Percentiles rank a stretch among this genome's conserved stretches.
These are phyloP conservation scores for Cochlearia excelsa DNA, from an alignment of 345 rosid genomes.

Conservation along the genomic window DNA sequence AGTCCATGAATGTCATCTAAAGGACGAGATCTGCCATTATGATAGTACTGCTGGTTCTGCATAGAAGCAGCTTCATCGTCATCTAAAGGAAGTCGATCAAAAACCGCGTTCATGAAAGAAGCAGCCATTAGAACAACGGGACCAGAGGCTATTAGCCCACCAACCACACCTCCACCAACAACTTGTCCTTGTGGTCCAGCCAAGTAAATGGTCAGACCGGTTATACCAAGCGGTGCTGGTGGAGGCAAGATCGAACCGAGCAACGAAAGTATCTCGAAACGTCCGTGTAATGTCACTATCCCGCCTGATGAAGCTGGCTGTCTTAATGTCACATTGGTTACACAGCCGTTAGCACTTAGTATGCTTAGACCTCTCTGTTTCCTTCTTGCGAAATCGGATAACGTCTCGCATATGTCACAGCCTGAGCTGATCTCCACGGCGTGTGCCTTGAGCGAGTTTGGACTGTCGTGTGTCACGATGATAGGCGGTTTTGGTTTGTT, in stretches of 20 bases:
- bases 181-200: constrained; percentile 95
- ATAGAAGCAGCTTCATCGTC: constrained; percentile 52
- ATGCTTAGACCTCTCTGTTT: constrained; percentile 82
- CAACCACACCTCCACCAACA: constrained; percentile 86
- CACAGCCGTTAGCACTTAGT: constrained; percentile 81
- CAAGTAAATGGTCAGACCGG: constrained; percentile 81
- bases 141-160: constrained; percentile 84
- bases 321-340: constrained; percentile 78
- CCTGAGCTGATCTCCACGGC: constrained; percentile 95
- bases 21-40: constrained; percentile 55
- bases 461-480: constrained; percentile 75
- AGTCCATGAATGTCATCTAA: constrained; percentile 60
- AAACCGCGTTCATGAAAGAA: constrained; percentile 87
- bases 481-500: constrained; percentile 98
- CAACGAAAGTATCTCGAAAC: constrained; percentile 90
- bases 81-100: constrained; percentile 83
- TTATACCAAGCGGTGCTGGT: constrained; percentile 82
- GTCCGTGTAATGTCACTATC: constrained; percentile 85
- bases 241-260: constrained; percentile 91
- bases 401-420: constrained; percentile 71
- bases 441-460: constrained; percentile 76
- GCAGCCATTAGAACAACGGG: constrained; percentile 91
- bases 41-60: constrained; percentile 53
- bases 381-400: constrained; percentile 69
- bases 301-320: constrained; percentile 81